Base-by-base conservation (phyloP, 768 basidiomycete genomes). In the Pleurotus citrinopileatus region DNA sequence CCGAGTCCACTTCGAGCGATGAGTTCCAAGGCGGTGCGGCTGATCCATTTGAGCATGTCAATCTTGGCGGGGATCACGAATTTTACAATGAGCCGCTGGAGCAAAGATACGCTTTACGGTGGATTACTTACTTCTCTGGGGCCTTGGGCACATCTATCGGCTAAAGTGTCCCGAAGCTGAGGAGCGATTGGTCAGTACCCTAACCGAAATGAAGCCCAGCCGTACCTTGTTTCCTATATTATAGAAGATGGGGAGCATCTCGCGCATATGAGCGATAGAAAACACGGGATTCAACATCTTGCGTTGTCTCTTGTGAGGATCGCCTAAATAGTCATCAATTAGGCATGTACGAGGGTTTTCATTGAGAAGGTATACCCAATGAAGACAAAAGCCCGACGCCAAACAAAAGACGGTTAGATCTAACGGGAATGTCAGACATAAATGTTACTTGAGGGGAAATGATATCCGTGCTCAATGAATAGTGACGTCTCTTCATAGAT, bases 251-350 rank as follows among this genome's bases (percentile, higher is more conserved):
- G 68, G 66, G 12, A 69, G 60, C 59, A 70, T 60, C 7, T 63
- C 53, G 25, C 70, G 70, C 57, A 73, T 59, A 48, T 68, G 67
- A n/a, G 63, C 64, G 19, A 58, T 59, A 13, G 70, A 70, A 57
- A 73, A 73, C 7, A 70, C 66, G 0, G 67, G 64, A 25, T 70
- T 72, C 46, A 73, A 62, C 59, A 73, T 62, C 56, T 69, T 70
- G 29, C 70, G 64, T 59, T 73, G 69, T 32, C 56, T 64, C 43
- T 62, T 57, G 50, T 72, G 70, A 13, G 61, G 64, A 12, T 67
- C 60, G 27, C 69, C 70, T 72, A 51, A 4, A n/a, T n/a, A n/a
- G n/a, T n/a, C n/a, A n/a, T n/a, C n/a, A n/a, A n/a, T n/a, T n/a
- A n/a, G n/a, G n/a, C n/a, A n/a, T n/a, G n/a, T n/a, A n/a, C n/a